Evolutionary conservation across 768 basidiomycete species (phyloP).

Genomic region (Rubroboletus pulcherrimus): DNA sequence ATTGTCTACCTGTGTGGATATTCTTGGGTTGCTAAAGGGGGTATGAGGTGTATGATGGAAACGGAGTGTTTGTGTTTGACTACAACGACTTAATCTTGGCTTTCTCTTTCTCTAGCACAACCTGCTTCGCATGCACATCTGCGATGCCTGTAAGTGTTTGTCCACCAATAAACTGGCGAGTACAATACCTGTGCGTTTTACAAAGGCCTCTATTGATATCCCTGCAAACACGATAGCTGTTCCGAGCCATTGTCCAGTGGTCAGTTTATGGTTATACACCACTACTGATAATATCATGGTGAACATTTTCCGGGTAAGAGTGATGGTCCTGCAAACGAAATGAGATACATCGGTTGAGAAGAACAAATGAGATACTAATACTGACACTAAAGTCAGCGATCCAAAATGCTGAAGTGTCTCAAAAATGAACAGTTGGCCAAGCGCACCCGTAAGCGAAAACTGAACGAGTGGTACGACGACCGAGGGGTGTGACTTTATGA

Average conservation of each 20-base stretch:
- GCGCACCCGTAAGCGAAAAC: constrained; percentile 85
- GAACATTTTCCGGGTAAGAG: constrained; percentile 93
- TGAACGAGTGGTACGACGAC: constrained; percentile 70
- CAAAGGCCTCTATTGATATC: constrained; percentile 88
- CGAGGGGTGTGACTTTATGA: constrained; percentile 74
- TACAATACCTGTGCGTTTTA: constrained; percentile 77
- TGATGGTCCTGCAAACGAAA: constrained; percentile 66
- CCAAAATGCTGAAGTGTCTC: constrained; percentile 93
- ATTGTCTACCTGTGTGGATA: constrained; percentile 17
- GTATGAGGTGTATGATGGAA: constrained; percentile 11
- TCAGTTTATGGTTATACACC: constrained; percentile 84
- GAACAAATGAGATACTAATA: constrained; percentile 10
- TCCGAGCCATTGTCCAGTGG: constrained; percentile 88
- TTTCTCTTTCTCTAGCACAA: constrained; percentile 80
- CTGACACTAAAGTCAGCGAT: constrained; percentile 82
- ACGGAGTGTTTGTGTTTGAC: constrained; percentile 4
- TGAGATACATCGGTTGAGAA: constrained; percentile 2
- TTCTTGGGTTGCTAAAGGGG: constrained; percentile 5
- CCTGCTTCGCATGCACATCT: constrained; percentile 80
- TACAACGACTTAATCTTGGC: constrained; percentile 78
- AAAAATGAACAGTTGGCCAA: constrained; percentile 97
- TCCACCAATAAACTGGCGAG: constrained; percentile 1
- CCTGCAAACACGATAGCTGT: constrained; percentile 91
- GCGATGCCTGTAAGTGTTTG: constrained; percentile 7
- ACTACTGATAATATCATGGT: constrained; percentile 96